Evolutionary conservation across 2,329 filamentous ascomycete genomes (phyloP).

Genomic region (Pseudogymnoascus destructans): DNA sequence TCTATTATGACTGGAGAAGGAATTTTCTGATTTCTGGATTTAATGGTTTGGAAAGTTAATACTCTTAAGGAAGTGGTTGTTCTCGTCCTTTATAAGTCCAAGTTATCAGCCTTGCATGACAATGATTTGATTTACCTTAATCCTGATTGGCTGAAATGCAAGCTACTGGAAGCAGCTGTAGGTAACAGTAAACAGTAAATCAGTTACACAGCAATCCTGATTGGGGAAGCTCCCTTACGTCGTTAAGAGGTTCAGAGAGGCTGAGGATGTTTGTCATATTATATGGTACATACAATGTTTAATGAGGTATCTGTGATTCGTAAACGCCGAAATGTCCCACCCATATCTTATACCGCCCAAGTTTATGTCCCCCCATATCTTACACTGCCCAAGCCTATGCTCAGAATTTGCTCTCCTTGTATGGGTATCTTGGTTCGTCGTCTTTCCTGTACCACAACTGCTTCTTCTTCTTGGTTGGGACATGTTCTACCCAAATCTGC

Average conservation of each 20-base stretch:
- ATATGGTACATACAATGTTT: slow-evolving; percentile 7
- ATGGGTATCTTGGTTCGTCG: slow-evolving; percentile 55
- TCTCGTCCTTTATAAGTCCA: slow-evolving; percentile 6
- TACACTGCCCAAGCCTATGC: not conserved
- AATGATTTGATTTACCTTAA: slow-evolving; percentile 2
- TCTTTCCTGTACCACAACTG: slow-evolving; percentile 81
- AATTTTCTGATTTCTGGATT: not conserved
- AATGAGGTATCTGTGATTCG: slow-evolving; percentile 3
- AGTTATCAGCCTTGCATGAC: not conserved
- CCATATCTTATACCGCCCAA: not conserved
- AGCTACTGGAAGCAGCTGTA: not conserved
- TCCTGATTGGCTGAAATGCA: not conserved
- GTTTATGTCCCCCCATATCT: not conserved
- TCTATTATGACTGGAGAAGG: not conserved
- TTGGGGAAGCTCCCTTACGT: not conserved
- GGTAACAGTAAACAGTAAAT: not conserved
- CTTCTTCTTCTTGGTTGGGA: slow-evolving; percentile 72
- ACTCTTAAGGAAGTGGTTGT: not conserved
- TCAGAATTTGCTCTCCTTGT: slow-evolving; percentile 32
- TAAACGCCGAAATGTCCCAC: not conserved
- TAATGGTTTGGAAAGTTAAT: not conserved
- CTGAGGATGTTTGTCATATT: not conserved
- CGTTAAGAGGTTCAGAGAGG: not conserved
- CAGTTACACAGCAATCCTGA: slow-evolving; percentile 1
- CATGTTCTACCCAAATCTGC: slow-evolving; percentile 84